Base-by-base conservation (phyloP, 2,329 filamentous ascomycete genomes). In the Epichloe hybrida region DNA sequence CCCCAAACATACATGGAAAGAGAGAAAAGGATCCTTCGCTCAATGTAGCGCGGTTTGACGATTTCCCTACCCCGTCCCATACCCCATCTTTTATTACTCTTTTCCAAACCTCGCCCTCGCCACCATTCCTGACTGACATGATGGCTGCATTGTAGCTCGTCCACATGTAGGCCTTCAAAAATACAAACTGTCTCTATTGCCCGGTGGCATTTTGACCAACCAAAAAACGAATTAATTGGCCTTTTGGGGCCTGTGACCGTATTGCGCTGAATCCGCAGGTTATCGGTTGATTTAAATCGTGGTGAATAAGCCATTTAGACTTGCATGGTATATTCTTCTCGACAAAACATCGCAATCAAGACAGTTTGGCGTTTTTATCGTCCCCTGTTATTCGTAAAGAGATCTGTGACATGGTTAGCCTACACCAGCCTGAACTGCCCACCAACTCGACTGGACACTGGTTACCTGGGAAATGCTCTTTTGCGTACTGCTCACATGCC, bases 401-500 rank as follows among this genome's bases (percentile, higher is more conserved):
- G 65, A 58, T 71, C 68, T 67, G 56, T 52, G 39, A 42, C 52
- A 48, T 41, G 50, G 61, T 68, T 62, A 68, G 63, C 20, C 5
- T 17, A 36, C 35, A 8, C 7, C 36, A 39, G 8, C 38, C 4
- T 27, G 13, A 38, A 11, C 11, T 40, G 37, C 27, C 37, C 8
- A 40, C 17, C 4, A 42, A 3, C 11, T 20, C 11, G 41, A n/a
- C 8, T 27, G 20, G 11, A 51, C 56, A 56, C 50, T 56, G 56
- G 63, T 54, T 67, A 68, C 66, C 82, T 58, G 80, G 79, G 62
- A 95, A 95, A 69, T 97, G 87, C 67, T 97, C 91, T 69, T 95
- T 96, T 52, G 91, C 91, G 67, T 95, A 96, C 69, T 96, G 90
- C 56, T 77, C 74, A 55, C 74, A 77, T 27, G 74, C 74, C 66